Conservation (phyloP, 176 grass and related monocot species). For the Musa beccarii region DNA sequence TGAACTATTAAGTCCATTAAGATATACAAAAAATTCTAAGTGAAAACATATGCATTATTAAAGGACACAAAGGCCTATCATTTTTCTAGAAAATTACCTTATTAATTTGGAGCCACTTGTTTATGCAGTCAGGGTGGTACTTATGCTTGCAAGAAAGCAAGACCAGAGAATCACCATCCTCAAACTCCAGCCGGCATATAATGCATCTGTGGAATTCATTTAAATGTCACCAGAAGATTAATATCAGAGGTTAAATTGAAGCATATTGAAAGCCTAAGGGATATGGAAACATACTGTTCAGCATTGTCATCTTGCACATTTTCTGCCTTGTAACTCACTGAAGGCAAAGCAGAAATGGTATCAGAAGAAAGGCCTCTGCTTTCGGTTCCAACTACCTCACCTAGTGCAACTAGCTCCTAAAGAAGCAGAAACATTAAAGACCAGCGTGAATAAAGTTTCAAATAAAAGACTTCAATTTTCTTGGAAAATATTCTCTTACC, state of each 20-base stretch:
- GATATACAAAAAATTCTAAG: too few relatives aligned
- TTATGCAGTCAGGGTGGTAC: conserved; percentile 90
- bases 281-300: conserved; percentile 65
- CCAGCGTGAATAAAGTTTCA: conserved; percentile 18
- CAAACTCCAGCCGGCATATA: conserved; percentile 91
- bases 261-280: conserved; percentile 21
- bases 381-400: conserved; percentile 88
- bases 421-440: conserved; percentile 29
- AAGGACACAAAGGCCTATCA: not conserved
- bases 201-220: conserved; percentile 66
- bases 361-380: conserved; percentile 81
- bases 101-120: conserved; percentile 98
- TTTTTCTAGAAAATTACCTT: conserved; percentile 44
- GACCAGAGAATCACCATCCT: conserved; percentile 83
- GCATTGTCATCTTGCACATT: conserved; percentile 69
- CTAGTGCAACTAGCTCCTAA: conserved; percentile 89
- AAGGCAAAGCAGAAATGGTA: conserved; percentile 78
- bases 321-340: conserved; percentile 63
- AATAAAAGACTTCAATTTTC: not conserved
- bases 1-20: too few relatives aligned
- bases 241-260: conserved; percentile 22
- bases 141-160: conserved; percentile 81
- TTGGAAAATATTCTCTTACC: conserved; percentile 27
- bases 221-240: not conserved
- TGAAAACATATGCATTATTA: not conserved